Evolutionary conservation across 73 alveolate genomes (phyloP).

Genomic region (Symbiodinium pilosum): DNA sequence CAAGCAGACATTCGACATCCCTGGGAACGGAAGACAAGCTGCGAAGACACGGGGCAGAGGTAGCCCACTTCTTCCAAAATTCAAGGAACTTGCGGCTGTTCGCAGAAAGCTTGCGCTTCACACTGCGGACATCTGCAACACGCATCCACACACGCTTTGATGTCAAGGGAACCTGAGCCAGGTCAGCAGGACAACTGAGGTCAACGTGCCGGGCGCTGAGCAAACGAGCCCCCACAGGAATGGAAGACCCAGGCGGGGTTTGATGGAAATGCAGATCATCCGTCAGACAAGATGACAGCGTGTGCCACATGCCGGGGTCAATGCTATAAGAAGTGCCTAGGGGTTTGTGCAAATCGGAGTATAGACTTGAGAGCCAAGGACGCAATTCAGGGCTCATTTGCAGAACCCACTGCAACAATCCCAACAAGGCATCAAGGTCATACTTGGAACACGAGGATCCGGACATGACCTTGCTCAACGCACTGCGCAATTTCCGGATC

Average conservation of each 20-base stretch:
- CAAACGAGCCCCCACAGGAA: not conserved
- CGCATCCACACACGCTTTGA: not conserved
- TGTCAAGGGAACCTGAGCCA: not conserved
- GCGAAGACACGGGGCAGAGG: not conserved
- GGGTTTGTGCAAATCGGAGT: not conserved
- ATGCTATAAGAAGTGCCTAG: not conserved
- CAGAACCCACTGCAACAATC: not conserved
- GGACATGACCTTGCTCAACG: too few species aligned
- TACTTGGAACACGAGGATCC: not conserved
- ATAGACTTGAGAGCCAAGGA: not conserved
- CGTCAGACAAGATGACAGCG: not conserved
- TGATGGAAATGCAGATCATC: not conserved
- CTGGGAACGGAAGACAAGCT: not conserved
- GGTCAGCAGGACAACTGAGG: not conserved
- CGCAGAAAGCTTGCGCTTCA: not conserved
- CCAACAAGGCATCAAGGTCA: not conserved
- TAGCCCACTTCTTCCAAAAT: not conserved
- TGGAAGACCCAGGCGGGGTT: not conserved
- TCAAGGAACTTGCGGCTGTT: not conserved
- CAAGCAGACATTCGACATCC: not conserved
- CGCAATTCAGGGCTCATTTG: not conserved
- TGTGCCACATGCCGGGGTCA: not conserved
- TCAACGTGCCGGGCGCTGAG: not conserved
- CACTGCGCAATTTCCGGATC: not conserved
- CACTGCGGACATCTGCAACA: not conserved